These are phyloP conservation scores for Incumbomyces lentus DNA, from an alignment of 2,329 filamentous ascomycete species.

Conservation along the genomic window DNA sequence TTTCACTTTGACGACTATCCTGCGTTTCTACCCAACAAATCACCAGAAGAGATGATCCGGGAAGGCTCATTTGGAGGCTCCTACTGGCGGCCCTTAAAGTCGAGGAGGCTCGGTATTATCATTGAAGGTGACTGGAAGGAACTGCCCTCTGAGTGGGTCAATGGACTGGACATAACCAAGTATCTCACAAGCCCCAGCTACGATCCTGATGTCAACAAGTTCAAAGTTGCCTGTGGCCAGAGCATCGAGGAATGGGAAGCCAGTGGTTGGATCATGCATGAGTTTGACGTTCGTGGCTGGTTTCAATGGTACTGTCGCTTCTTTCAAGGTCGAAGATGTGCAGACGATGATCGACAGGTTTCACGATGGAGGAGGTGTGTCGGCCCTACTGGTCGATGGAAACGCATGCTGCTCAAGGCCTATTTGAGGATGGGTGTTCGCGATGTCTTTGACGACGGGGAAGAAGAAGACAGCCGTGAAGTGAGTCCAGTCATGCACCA, in stretches of 20 bases:
- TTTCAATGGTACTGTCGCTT: constrained; percentile 49
- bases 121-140: constrained; percentile 39
- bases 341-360: constrained; percentile 44
- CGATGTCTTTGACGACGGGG: constrained; percentile 35
- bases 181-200: constrained; percentile 36
- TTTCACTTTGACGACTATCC: constrained; percentile 39
- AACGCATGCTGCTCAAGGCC: constrained; percentile 42
- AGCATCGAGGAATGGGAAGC: constrained; percentile 47
- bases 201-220: constrained; percentile 43
- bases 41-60: constrained; percentile 41
- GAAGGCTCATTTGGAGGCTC: constrained; percentile 45
- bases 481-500: constrained; percentile 48
- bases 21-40: constrained; percentile 43
- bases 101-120: constrained; percentile 31
- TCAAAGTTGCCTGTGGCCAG: constrained; percentile 43
- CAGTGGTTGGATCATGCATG: constrained; percentile 45
- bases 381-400: constrained; percentile 41
- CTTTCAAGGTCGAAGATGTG: constrained; percentile 41
- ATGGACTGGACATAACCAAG: constrained; percentile 27
- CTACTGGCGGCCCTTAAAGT: constrained; percentile 42
- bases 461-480: constrained; percentile 21
- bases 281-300: constrained; percentile 45
- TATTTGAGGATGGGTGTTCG: constrained; percentile 39
- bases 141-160: constrained; percentile 36
- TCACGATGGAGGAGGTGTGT: constrained; percentile 44